Evolutionary conservation across 345 rosid species (phyloP).

Genomic region (Viola odorata): DNA sequence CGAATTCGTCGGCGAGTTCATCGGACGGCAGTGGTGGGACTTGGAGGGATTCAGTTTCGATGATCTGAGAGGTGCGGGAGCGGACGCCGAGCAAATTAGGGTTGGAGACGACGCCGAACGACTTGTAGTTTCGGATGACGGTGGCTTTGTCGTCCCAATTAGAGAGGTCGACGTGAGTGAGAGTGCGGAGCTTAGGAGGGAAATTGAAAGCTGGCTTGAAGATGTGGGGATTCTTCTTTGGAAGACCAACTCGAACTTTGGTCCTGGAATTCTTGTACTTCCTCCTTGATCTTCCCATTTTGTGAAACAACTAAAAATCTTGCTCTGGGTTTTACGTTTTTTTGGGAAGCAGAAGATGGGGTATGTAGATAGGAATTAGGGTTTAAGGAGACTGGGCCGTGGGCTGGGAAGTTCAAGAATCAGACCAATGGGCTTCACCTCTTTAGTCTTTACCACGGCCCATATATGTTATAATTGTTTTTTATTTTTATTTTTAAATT

Average conservation of each 20-base stretch:
- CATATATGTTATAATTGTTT: too few relatives aligned
- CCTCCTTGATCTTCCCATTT: conserved; percentile 91
- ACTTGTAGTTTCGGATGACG: conserved; percentile 76
- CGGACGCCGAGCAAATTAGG: conserved; percentile 78
- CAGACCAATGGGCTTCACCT: too few relatives aligned
- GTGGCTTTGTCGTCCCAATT: conserved; percentile 81
- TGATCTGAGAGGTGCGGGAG: conserved; percentile 58
- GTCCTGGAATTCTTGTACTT: conserved; percentile 71
- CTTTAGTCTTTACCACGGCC: too few relatives aligned
- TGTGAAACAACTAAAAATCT: neutral
- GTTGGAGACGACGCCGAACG: conserved; percentile 84
- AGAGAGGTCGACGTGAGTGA: conserved; percentile 41
- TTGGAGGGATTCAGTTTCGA: conserved; percentile 68
- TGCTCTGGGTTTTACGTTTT: neutral
- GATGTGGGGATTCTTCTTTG: conserved; percentile 63
- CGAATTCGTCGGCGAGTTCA: conserved; percentile 40
- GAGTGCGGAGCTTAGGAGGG: conserved; percentile 81
- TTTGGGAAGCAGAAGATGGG: neutral
- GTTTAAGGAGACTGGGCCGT: neutral
- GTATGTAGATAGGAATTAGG: neutral
- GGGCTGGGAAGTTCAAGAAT: neutral
- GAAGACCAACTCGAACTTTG: conserved; percentile 79
- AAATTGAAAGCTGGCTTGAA: conserved; percentile 77
- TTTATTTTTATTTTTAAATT: too few relatives aligned
- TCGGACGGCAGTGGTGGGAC: conserved; percentile 48